Evolutionary conservation across 2,329 filamentous ascomycete species (phyloP).

Genomic region (Penicillium psychrosexuale): DNA sequence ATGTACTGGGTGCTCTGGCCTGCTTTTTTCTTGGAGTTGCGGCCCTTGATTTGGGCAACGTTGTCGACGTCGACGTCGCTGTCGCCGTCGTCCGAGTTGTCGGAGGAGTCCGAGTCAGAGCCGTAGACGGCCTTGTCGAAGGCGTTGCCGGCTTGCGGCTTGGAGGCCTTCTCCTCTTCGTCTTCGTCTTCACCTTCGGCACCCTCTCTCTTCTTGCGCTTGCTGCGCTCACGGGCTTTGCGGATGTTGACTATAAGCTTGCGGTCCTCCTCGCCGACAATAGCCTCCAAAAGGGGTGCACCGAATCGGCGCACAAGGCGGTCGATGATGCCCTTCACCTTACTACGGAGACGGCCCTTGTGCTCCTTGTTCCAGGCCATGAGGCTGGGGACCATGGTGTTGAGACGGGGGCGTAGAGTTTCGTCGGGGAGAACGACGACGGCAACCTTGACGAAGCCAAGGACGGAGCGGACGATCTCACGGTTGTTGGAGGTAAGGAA

Average conservation of each 20-base stretch:
- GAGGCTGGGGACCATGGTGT: slow-evolving; percentile 77
- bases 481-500: slow-evolving; percentile 96
- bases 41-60: slow-evolving; percentile 34
- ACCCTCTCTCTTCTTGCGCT: slow-evolving; percentile 76
- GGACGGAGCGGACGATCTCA: slow-evolving; percentile 89
- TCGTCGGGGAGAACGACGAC: slow-evolving; percentile 79
- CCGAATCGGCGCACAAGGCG: slow-evolving; percentile 90
- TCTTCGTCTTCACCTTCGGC: slow-evolving; percentile 58
- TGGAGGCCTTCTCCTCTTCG: slow-evolving; percentile 50
- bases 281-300: slow-evolving; percentile 71
- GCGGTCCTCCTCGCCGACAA: slow-evolving; percentile 79
- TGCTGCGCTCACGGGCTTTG: slow-evolving; percentile 87
- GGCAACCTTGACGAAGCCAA: slow-evolving; percentile 96
- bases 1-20: slow-evolving; percentile 69
- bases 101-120: slow-evolving; percentile 58
- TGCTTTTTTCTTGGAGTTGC: slow-evolving; percentile 42
- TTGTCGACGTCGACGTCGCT: slow-evolving; percentile 44
- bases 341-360: slow-evolving; percentile 93
- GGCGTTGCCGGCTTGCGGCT: slow-evolving; percentile 70
- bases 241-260: slow-evolving; percentile 93
- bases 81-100: slow-evolving; percentile 61
- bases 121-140: slow-evolving; percentile 96
- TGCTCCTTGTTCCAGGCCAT: slow-evolving; percentile 98
- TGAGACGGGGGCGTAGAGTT: slow-evolving; percentile 73
- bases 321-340: slow-evolving; percentile 97